A percentile compares a stretch with the other conserved stretches of the same genome.
phyloP scores from a whole-genome alignment of 2,329 filamentous ascomycete species.

The Fusarium sp. region DNA sequence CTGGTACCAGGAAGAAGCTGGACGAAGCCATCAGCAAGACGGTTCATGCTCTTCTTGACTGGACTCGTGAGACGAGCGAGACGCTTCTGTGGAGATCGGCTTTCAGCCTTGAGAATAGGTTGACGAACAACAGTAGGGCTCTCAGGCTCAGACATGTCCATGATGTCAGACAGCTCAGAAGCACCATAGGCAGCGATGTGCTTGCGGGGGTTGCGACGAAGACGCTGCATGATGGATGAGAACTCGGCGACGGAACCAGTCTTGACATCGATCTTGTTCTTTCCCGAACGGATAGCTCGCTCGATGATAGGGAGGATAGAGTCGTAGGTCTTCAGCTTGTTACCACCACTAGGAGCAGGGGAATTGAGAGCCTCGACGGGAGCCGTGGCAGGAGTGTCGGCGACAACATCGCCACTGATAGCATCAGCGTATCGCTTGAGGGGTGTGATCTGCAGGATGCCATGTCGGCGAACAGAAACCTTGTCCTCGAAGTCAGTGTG shows the following conservation, averaged over 20 bases:
- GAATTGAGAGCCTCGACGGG: not conserved
- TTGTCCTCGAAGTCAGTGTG: slow-evolving; percentile 24
- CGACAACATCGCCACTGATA: slow-evolving; percentile 15
- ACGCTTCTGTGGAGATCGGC: slow-evolving; percentile 52
- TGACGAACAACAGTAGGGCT: slow-evolving; percentile 45
- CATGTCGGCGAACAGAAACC: slow-evolving; percentile 10
- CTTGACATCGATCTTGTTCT: slow-evolving; percentile 43
- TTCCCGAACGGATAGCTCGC: slow-evolving; percentile 38
- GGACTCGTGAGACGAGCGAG: slow-evolving; percentile 47
- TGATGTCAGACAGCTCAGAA: slow-evolving; percentile 48
- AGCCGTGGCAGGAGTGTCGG: not conserved
- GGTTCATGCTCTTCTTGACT: slow-evolving; percentile 45
- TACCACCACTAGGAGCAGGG: slow-evolving; percentile 42
- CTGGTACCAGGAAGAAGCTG: slow-evolving; percentile 48
- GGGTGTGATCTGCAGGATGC: slow-evolving; percentile 41
- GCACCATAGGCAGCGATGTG: slow-evolving; percentile 42
- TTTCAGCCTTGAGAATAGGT: slow-evolving; percentile 41
- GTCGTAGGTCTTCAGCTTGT: slow-evolving; percentile 46
- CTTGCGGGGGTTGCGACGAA: slow-evolving; percentile 42
- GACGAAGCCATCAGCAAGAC: slow-evolving; percentile 50
- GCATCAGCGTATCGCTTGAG: slow-evolving; percentile 48
- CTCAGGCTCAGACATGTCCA: slow-evolving; percentile 49
- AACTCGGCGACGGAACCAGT: slow-evolving; percentile 49
- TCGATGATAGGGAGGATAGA: slow-evolving; percentile 46
- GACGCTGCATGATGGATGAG: slow-evolving; percentile 36